Conservation (phyloP, 2,329 filamentous ascomycete genomes). For the Ceratocystiopsis brevicomis region DNA sequence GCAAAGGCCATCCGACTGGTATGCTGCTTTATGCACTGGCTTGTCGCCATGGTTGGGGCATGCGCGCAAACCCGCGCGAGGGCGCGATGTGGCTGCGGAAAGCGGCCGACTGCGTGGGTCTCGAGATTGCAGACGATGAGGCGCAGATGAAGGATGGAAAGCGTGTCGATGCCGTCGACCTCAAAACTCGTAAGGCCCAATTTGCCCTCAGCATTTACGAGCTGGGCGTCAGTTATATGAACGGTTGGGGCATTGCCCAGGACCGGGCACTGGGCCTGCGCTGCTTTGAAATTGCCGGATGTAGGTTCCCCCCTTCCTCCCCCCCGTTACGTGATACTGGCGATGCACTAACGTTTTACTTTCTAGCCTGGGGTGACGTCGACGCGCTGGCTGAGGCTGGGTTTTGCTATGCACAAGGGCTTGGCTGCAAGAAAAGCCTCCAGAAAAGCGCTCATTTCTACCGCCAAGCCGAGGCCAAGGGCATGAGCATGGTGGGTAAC, state of each 20-base stretch:
- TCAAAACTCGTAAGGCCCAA: constrained; percentile 73
- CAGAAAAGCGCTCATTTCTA: constrained; percentile 89
- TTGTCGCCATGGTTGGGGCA: constrained; percentile 93
- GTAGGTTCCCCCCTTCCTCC: constrained; percentile 23
- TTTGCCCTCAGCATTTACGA: constrained; percentile 94
- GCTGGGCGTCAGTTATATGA: constrained; percentile 89
- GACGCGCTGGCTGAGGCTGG: constrained; percentile 89
- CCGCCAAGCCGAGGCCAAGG: constrained; percentile 74
- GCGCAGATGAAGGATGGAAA: constrained; percentile 43
- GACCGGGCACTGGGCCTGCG: constrained; percentile 73
- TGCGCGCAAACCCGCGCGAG: constrained; percentile 78
- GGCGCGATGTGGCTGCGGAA: constrained; percentile 84
- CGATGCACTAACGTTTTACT: not conserved
- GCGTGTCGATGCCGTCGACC: constrained; percentile 45
- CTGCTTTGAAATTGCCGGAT: constrained; percentile 91
- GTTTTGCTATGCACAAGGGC: constrained; percentile 85
- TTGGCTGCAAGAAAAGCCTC: constrained; percentile 89
- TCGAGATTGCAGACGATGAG: constrained; percentile 72
- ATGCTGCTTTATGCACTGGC: constrained; percentile 94
- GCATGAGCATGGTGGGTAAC: constrained; percentile 94
- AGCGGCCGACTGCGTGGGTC: constrained; percentile 65
- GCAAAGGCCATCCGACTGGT: constrained; percentile 68
- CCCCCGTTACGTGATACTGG: not conserved
- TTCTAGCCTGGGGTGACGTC: constrained; percentile 72
- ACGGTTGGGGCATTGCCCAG: constrained; percentile 92